Evolutionary conservation across 164 flowering plant species (phyloP).

Genomic region (Euptelea pleiosperma): DNA sequence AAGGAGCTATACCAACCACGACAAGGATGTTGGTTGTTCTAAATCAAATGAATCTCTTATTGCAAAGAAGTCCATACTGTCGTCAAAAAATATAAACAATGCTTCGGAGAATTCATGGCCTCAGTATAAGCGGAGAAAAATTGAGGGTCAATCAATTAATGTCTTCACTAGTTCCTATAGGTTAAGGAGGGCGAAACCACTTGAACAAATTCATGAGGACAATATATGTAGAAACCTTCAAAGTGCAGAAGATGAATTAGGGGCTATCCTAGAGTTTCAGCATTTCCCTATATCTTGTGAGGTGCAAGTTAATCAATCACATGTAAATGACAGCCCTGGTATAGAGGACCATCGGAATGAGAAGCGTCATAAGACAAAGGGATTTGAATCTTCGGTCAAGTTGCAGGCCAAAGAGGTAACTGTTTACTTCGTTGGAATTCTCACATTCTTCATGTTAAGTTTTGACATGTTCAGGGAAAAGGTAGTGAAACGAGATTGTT

Average conservation of each 20-base stretch:
- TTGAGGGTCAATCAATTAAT: conserved; percentile 21
- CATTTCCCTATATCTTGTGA: conserved; percentile 13
- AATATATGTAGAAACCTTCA: conserved; percentile 5
- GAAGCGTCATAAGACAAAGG: conserved; percentile 15
- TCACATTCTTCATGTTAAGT: no score
- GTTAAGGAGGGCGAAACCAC: conserved; percentile 18
- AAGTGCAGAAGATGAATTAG: conserved; percentile 16
- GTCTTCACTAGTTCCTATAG: conserved; percentile 29
- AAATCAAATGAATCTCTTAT: conserved; percentile 16
- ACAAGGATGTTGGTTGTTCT: conserved; percentile 5
- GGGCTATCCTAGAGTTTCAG: conserved; percentile 15
- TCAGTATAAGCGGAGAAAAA: conserved; percentile 48
- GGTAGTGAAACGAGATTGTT: no score
- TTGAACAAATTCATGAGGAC: conserved; percentile 9
- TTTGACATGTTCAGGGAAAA: no score
- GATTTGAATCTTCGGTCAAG: conserved; percentile 18
- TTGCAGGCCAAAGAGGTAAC: conserved; percentile 37
- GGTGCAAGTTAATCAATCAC: conserved; percentile 11
- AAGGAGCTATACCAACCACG: conserved; percentile 6
- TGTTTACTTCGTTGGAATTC: background rate
- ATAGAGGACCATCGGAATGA: conserved; percentile 13
- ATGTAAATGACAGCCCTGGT: conserved; percentile 15
- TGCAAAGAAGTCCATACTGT: conserved; percentile 10
- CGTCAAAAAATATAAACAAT: conserved; percentile 7
- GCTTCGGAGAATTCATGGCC: conserved; percentile 40